phyloP scores from a whole-genome alignment of 2,329 filamentous ascomycete genomes.

The Bipolaris zeicola region DNA sequence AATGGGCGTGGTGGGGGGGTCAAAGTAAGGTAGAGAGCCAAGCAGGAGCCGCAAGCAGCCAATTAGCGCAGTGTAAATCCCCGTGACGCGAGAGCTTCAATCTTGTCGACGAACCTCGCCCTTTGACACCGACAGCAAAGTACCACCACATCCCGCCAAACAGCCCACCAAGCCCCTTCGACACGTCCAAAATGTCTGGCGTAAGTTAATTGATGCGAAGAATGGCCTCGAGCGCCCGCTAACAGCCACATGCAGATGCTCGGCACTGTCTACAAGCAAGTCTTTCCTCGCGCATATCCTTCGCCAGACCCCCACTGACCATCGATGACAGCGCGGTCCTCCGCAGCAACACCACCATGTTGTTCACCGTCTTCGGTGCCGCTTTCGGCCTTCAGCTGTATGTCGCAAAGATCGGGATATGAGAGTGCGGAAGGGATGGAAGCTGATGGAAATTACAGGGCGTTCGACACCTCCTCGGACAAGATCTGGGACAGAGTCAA shows the following conservation, averaged over 20 bases:
- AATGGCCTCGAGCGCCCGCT: conserved; percentile 20
- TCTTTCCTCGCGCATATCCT: conserved; percentile 28
- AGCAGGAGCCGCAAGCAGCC: conserved; percentile 23
- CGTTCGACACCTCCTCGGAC: conserved; percentile 81
- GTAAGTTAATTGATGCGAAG: conserved; percentile 54
- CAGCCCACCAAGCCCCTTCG: conserved; percentile 26
- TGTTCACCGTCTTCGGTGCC: conserved; percentile 81
- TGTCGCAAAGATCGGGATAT: conserved; percentile 46
- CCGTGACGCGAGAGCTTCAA: conserved; percentile 30
- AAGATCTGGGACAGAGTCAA: conserved; percentile 90
- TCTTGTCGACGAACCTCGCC: conserved; percentile 30
- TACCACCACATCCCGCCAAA: conserved; percentile 30
- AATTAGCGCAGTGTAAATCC: conserved; percentile 35
- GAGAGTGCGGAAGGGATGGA: conserved; percentile 9
- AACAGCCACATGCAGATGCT: conserved; percentile 52
- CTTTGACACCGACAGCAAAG: conserved; percentile 32
- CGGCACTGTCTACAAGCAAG: conserved; percentile 61
- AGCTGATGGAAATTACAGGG: conserved; percentile 59
- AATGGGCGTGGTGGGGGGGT: conserved; percentile 16
- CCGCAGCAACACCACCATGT: conserved; percentile 85
- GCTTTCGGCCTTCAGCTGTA: conserved; percentile 96
- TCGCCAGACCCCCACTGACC: conserved; percentile 32
- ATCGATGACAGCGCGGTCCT: conserved; percentile 71
- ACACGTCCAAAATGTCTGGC: conserved; percentile 61
- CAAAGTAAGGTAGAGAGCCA: conserved; percentile 10